These are phyloP conservation scores for Sclerotinia subarctica DNA, from an alignment of 2,329 filamentous ascomycete species.

Conservation along the genomic window DNA sequence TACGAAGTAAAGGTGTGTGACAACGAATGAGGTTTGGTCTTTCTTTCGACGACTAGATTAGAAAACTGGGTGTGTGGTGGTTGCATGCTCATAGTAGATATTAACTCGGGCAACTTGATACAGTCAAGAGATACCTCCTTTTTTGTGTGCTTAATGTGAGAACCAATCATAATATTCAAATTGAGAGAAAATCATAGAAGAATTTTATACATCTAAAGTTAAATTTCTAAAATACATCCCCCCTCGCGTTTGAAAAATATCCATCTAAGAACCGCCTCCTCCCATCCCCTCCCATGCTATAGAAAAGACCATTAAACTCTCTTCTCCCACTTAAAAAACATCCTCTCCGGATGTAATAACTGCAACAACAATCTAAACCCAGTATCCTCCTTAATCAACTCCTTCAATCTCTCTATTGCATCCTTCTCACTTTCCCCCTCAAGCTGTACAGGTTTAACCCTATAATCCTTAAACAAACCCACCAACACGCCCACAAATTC, in stretches of 20 bases:
- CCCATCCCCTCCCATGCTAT: not conserved
- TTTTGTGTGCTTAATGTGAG: not conserved
- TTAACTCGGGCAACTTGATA: not conserved
- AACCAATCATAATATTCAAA: not conserved
- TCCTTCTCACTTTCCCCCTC: not conserved
- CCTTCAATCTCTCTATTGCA: not conserved
- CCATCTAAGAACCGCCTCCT: not conserved
- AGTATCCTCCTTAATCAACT: not conserved
- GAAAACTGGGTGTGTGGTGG: too few relatives aligned
- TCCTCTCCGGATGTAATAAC: not conserved
- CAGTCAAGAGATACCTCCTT: too few relatives aligned
- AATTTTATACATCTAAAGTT: not conserved
- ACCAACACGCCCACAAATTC: not conserved
- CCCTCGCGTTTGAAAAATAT: not conserved
- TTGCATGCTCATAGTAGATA: not conserved
- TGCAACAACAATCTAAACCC: conserved; percentile 7
- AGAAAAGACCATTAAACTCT: not conserved
- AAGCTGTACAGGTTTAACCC: not conserved
- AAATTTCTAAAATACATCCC: not conserved
- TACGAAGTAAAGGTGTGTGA: too few relatives aligned
- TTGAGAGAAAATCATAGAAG: not conserved
- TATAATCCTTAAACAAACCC: not conserved
- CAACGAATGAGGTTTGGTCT: too few relatives aligned
- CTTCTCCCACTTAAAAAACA: conserved; percentile 2
- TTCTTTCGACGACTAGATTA: not conserved